A percentile compares a stretch with the other conserved stretches of the same genome.
Evolutionary conservation across 2,329 filamentous ascomycete species (phyloP).

Genomic region (Neofusicoccum ribis): DNA sequence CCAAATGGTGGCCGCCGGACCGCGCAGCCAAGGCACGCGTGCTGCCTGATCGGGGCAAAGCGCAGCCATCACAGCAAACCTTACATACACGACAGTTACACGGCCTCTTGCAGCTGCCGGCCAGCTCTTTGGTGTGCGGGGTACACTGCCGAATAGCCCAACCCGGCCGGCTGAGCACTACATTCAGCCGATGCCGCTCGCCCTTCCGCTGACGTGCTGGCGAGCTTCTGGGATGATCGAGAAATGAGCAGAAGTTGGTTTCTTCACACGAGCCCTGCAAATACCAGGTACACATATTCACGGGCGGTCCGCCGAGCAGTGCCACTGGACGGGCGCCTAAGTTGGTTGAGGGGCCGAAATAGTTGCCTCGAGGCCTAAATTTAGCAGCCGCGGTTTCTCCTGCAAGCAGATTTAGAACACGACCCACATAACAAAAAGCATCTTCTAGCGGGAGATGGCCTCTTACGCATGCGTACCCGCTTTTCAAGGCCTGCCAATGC

Average conservation of each 20-base stretch:
- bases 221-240: no score
- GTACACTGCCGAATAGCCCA: background rate
- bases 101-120: background rate
- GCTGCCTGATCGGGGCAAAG: background rate
- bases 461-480: background rate
- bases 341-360: background rate
- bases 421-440: background rate
- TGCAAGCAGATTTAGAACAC: background rate
- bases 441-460: background rate
- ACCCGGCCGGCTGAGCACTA: background rate
- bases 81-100: background rate
- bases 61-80: slow-evolving; percentile 4
- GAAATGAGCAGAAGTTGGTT: no score
- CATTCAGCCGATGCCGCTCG: background rate
- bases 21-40: no score
- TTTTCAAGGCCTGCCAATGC: background rate
- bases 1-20: background rate
- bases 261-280: no score
- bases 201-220: background rate
- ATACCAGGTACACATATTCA: background rate
- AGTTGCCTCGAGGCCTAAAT: background rate
- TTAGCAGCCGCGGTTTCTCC: no score
- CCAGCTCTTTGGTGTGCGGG: background rate
- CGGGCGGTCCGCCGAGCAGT: background rate
- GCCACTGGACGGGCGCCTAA: no score